A percentile compares a stretch with the other conserved stretches of the same genome.
Evolutionary conservation across 345 rosid genomes (phyloP).

Genomic region (Bruguiera gymnorhiza): DNA sequence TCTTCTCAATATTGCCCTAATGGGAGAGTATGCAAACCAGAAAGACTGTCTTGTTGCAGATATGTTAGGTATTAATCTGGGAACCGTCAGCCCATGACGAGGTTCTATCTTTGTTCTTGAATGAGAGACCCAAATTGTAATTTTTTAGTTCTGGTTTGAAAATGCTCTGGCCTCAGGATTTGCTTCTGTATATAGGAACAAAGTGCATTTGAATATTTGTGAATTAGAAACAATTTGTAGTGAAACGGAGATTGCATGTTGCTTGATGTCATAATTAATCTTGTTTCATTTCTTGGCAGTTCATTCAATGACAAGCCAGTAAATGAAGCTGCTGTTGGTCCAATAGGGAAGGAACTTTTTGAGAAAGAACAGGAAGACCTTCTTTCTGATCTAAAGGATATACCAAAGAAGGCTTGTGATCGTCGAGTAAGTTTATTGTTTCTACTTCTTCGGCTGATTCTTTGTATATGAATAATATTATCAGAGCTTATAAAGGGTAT

Average conservation of each 20-base stretch:
- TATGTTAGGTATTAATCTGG: not conserved
- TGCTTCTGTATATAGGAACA: no score
- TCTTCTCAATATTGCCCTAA: not conserved
- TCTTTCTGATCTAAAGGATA: constrained; percentile 78
- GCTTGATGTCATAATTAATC: constrained; percentile 9
- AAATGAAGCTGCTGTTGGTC: constrained; percentile 70
- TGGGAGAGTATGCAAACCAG: not conserved
- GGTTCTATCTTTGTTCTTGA: not conserved
- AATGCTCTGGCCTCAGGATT: no score
- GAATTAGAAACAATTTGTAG: not conserved
- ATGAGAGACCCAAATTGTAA: not conserved
- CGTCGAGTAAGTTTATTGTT: constrained; percentile 68
- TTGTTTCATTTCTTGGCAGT: constrained; percentile 38
- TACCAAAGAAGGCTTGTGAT: constrained; percentile 98
- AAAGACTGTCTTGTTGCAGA: not conserved
- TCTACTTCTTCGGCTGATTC: not conserved
- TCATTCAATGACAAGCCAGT: constrained; percentile 94
- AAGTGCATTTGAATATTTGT: not conserved
- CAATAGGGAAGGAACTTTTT: constrained; percentile 84
- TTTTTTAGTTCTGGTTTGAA: no score
- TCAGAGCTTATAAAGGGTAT: no score
- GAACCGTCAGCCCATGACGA: not conserved
- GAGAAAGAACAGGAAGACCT: constrained; percentile 96
- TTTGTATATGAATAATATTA: no score
- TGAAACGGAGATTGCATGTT: constrained; percentile 12